These are phyloP conservation scores for Saxophila tyrrhenica DNA, from an alignment of 495 filamentous ascomycete species.

Conservation along the genomic window DNA sequence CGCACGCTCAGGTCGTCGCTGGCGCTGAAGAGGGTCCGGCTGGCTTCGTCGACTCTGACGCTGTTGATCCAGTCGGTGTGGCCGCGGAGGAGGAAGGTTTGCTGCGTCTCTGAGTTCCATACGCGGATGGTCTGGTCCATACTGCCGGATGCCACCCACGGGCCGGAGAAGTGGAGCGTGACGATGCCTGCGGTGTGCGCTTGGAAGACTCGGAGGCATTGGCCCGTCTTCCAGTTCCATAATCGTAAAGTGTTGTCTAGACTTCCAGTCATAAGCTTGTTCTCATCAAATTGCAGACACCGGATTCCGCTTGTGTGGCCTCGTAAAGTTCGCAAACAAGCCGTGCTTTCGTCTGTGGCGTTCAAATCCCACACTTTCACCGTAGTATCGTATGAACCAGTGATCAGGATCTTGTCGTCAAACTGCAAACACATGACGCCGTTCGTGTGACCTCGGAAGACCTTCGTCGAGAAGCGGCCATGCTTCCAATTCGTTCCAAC, in stretches of 20 bases:
- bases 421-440: conserved; percentile 96
- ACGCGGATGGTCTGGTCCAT: conserved; percentile 84
- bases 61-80: conserved; percentile 93
- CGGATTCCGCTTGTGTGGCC: conserved; percentile 78
- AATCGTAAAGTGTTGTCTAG: conserved; percentile 73
- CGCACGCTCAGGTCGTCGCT: conserved; percentile 87
- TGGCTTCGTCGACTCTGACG: conserved; percentile 68
- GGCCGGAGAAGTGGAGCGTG: conserved; percentile 70
- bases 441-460: conserved; percentile 82
- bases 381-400: conserved; percentile 87
- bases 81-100: conserved; percentile 63
- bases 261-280: conserved; percentile 74
- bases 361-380: conserved; percentile 95
- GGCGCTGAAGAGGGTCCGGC: conserved; percentile 78
- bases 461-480: conserved; percentile 68
- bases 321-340: conserved; percentile 54
- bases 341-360: conserved; percentile 53
- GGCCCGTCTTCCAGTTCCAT: conserved; percentile 94
- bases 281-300: conserved; percentile 86
- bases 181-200: conserved; percentile 77
- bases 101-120: conserved; percentile 81
- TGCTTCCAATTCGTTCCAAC: conserved; percentile 96
- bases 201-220: conserved; percentile 68
- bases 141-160: conserved; percentile 75
- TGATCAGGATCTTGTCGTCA: conserved; percentile 81